phyloP scores from a whole-genome alignment of 495 filamentous ascomycete genomes.

The Aspergillus taichungensis region DNA sequence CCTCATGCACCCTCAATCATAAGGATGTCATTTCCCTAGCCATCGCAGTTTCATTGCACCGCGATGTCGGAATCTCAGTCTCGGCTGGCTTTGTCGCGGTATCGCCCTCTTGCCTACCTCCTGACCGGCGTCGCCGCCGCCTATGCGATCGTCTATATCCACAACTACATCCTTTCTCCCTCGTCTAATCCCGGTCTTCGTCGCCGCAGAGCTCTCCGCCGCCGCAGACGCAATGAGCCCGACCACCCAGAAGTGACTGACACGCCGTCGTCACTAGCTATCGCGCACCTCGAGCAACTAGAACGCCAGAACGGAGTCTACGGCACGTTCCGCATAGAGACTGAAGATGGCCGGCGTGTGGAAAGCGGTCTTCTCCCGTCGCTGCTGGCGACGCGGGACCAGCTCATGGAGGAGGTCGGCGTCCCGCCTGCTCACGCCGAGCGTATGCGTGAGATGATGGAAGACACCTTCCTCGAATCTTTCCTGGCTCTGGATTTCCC shows the following conservation, averaged over 20 bases:
- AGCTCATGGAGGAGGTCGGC: conserved; percentile 38
- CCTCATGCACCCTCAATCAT: not conserved
- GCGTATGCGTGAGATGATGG: conserved; percentile 43
- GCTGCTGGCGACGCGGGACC: conserved; percentile 35
- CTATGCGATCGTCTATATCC: conserved; percentile 40
- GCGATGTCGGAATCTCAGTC: conserved; percentile 30
- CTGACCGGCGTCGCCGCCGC: conserved; percentile 41
- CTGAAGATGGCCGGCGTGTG: conserved; percentile 38
- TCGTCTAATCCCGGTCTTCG: conserved; percentile 26
- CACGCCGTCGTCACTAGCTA: conserved; percentile 33
- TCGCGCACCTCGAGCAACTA: conserved; percentile 35
- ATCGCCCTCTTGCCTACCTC: conserved; percentile 42
- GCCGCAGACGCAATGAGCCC: conserved; percentile 25
- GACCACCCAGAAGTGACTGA: conserved; percentile 17
- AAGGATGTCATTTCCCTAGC: conserved; percentile 15
- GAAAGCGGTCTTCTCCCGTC: conserved; percentile 40
- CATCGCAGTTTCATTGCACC: conserved; percentile 8
- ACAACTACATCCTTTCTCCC: conserved; percentile 25
- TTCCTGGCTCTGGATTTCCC: conserved; percentile 42
- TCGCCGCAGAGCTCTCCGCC: conserved; percentile 40
- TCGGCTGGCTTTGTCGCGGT: conserved; percentile 33
- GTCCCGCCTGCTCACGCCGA: conserved; percentile 34
- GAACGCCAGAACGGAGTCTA: conserved; percentile 41
- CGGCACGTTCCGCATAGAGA: conserved; percentile 41
- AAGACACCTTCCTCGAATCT: conserved; percentile 40